phyloP scores from a whole-genome alignment of 2,329 filamentous ascomycete genomes.

The Magnaporthales sp. region DNA sequence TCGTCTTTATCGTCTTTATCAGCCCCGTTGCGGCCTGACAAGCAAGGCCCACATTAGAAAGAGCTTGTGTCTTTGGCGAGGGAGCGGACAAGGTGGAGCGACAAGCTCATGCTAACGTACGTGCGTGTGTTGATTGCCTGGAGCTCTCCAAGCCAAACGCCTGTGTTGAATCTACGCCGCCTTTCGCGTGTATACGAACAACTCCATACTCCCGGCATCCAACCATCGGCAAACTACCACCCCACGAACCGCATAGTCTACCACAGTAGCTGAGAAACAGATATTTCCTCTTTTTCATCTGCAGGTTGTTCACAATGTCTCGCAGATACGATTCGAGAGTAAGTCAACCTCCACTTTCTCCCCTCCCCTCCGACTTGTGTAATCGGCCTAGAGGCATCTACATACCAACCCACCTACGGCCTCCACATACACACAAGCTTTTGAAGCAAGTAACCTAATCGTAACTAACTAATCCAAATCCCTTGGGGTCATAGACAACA shows the following conservation, averaged over 20 bases:
- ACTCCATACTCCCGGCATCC: conserved; percentile 11
- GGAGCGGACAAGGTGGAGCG: background rate
- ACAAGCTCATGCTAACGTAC: background rate
- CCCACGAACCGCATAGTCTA: background rate
- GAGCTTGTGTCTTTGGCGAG: background rate
- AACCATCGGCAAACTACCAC: conserved; percentile 4
- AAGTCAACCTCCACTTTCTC: conserved; percentile 29
- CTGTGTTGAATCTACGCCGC: background rate
- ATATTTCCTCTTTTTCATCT: background rate
- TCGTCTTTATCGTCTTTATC: background rate
- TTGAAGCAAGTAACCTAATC: background rate
- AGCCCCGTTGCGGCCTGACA: background rate
- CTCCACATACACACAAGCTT: background rate
- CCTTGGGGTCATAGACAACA: conserved; percentile 60
- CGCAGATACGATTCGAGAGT: conserved; percentile 96
- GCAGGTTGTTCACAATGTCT: conserved; percentile 58
- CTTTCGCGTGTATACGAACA: background rate
- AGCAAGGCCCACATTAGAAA: background rate
- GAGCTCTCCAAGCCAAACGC: conserved; percentile 24
- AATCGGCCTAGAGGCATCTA: background rate
- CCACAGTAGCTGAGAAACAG: background rate
- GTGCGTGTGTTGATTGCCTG: conserved; percentile 27
- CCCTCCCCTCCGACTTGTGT: background rate
- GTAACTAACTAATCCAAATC: background rate
- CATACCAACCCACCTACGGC: background rate